These are phyloP conservation scores for Copromyces sp. DNA, from an alignment of 495 filamentous ascomycete species.

Conservation along the genomic window DNA sequence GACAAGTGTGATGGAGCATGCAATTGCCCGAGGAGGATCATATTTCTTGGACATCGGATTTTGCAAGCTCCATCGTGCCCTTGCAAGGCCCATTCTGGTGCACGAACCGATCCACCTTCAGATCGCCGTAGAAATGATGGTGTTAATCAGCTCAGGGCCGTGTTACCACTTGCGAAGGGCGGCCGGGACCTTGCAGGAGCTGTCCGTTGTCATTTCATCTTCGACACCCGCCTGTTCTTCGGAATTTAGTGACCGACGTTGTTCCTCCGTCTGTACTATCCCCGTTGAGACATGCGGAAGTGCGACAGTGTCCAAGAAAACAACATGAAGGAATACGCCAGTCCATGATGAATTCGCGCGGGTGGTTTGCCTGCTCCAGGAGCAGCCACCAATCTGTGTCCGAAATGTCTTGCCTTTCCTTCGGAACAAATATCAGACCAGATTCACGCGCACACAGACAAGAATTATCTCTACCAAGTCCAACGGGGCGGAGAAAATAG, in stretches of 20 bases:
- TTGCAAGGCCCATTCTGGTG: not conserved
- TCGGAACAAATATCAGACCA: not conserved
- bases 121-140: not conserved
- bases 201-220: not conserved
- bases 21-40: not conserved
- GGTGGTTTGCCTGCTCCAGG: not conserved
- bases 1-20: not conserved
- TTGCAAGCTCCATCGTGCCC: not conserved
- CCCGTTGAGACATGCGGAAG: not conserved
- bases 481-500: not conserved
- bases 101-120: not conserved
- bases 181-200: slow-evolving; percentile 2
- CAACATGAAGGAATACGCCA: not conserved
- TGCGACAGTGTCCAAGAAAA: not conserved
- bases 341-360: not conserved
- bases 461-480: not conserved
- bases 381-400: not conserved
- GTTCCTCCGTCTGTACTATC: not conserved
- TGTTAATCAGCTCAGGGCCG: not conserved
- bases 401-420: not conserved
- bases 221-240: not conserved
- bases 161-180: not conserved
- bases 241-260: not conserved
- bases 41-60: not conserved
- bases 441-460: not conserved